A percentile compares a stretch with the other conserved stretches of the same genome.
These are phyloP conservation scores for Aspergillus piperis DNA, from an alignment of 2,329 filamentous ascomycete genomes.

Conservation along the genomic window DNA sequence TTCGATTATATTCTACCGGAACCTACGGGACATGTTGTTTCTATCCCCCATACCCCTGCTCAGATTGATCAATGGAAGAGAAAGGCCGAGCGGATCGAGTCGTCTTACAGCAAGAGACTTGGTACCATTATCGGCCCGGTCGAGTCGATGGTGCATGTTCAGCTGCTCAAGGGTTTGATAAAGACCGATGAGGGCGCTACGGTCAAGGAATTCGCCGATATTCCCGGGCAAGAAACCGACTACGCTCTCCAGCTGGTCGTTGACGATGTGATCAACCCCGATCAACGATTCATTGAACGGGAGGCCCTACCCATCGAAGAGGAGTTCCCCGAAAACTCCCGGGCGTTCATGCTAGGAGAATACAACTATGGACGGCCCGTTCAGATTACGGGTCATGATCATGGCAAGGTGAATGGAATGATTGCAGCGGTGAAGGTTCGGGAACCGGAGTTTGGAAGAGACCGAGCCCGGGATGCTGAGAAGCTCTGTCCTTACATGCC, in stretches of 20 bases:
- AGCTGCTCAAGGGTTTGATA: constrained; percentile 86
- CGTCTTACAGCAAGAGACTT: constrained; percentile 84
- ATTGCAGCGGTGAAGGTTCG: constrained; percentile 71
- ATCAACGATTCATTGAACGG: constrained; percentile 89
- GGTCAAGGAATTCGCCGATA: constrained; percentile 86
- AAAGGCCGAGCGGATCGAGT: constrained; percentile 81
- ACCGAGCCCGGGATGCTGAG: constrained; percentile 71
- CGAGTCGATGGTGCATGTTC: constrained; percentile 86
- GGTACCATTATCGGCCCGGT: constrained; percentile 84
- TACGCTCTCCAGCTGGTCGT: constrained; percentile 92
- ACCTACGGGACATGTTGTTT: constrained; percentile 64
- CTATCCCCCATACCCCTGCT: constrained; percentile 69
- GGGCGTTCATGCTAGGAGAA: constrained; percentile 91
- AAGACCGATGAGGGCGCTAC: constrained; percentile 91
- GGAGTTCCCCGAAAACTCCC: constrained; percentile 81
- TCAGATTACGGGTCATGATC: constrained; percentile 73
- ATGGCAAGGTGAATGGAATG: constrained; percentile 75
- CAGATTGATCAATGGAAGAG: constrained; percentile 82
- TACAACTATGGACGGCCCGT: constrained; percentile 88
- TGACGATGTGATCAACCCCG: constrained; percentile 84
- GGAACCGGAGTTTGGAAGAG: constrained; percentile 78
- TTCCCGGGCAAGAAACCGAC: constrained; percentile 81
- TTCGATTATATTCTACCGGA: constrained; percentile 80
- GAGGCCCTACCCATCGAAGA: constrained; percentile 84
- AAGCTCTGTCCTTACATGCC: constrained; percentile 74